Evolutionary conservation across 495 filamentous ascomycete genomes (phyloP).

Genomic region (Lichina pygmaea): DNA sequence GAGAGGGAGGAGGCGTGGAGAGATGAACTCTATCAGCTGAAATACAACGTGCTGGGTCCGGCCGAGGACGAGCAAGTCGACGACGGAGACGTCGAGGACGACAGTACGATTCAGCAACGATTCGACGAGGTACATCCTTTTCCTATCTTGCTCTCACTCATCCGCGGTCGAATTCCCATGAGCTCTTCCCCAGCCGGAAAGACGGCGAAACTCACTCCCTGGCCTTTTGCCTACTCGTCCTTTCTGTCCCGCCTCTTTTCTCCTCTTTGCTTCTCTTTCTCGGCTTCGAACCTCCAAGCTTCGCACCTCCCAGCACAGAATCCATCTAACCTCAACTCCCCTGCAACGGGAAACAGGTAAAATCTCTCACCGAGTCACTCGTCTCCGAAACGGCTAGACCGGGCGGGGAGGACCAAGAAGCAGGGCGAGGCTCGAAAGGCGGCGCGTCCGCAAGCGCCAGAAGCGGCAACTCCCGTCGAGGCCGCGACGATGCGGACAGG

Average conservation of each 20-base stretch:
- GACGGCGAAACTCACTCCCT: conserved; percentile 6
- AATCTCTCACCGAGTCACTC: no score
- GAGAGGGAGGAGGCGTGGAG: conserved; percentile 45
- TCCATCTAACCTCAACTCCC: no score
- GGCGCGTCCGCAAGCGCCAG: conserved; percentile 6
- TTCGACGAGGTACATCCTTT: conserved; percentile 20
- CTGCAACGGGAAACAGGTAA: no score
- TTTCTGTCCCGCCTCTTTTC: no score
- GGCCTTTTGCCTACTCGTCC: no score
- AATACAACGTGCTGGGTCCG: conserved; percentile 11
- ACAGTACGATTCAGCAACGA: conserved; percentile 12
- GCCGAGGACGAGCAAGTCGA: neutral
- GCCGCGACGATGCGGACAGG: conserved; percentile 6
- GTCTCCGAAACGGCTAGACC: no score
- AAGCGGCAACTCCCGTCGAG: neutral
- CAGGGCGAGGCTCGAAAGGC: conserved; percentile 19
- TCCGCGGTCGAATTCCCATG: neutral
- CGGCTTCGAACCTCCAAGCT: no score
- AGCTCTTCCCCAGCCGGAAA: neutral
- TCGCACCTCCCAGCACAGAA: no score
- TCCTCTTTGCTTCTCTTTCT: no score
- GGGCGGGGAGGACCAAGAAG: conserved; percentile 10
- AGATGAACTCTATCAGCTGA: conserved; percentile 29
- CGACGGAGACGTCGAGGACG: conserved; percentile 8
- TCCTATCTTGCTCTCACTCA: conserved; percentile 2